A percentile compares a stretch with the other conserved stretches of the same genome.
These are phyloP conservation scores for Populus hybrid DNA, from an alignment of 441 rosid species.

Conservation along the genomic window DNA sequence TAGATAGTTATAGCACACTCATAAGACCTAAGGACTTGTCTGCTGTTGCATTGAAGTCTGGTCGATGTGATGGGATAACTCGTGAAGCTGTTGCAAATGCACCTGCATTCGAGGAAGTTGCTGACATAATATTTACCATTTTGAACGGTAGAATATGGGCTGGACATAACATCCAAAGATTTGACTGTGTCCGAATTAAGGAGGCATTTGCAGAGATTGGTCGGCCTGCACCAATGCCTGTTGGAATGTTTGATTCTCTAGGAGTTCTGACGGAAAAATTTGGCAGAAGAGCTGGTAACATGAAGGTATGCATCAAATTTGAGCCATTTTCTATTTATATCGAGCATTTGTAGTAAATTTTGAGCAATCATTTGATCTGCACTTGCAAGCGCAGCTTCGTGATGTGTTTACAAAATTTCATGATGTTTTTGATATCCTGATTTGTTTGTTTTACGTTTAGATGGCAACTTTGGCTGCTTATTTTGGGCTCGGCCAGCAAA, in stretches of 20 bases:
- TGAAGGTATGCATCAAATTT: conserved; percentile 56
- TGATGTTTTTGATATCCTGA: not conserved
- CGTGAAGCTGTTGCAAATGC: conserved; percentile 55
- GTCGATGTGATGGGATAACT: conserved; percentile 72
- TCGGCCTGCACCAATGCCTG: conserved; percentile 56
- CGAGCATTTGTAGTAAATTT: not conserved
- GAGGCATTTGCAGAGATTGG: conserved; percentile 80
- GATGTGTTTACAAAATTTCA: not conserved
- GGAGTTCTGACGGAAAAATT: conserved; percentile 66
- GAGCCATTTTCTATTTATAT: not conserved
- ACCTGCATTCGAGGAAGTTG: conserved; percentile 62
- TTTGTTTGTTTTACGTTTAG: conserved; percentile 25
- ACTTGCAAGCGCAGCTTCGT: not conserved
- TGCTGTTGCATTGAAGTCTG: conserved; percentile 49
- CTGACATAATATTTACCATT: conserved; percentile 56
- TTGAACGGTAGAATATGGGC: conserved; percentile 90
- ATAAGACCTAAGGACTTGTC: conserved; percentile 68
- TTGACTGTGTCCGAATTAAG: conserved; percentile 76
- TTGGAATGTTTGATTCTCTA: conserved; percentile 75
- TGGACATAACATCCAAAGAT: conserved; percentile 84
- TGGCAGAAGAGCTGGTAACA: conserved; percentile 89
- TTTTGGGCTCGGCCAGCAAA: conserved; percentile 86
- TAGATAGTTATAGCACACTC: conserved; percentile 66
- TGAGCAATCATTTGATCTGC: not conserved
- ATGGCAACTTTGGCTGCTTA: conserved; percentile 89